Conservation (phyloP, 23 red algal species). For the Gracilaria gracilis region DNA sequence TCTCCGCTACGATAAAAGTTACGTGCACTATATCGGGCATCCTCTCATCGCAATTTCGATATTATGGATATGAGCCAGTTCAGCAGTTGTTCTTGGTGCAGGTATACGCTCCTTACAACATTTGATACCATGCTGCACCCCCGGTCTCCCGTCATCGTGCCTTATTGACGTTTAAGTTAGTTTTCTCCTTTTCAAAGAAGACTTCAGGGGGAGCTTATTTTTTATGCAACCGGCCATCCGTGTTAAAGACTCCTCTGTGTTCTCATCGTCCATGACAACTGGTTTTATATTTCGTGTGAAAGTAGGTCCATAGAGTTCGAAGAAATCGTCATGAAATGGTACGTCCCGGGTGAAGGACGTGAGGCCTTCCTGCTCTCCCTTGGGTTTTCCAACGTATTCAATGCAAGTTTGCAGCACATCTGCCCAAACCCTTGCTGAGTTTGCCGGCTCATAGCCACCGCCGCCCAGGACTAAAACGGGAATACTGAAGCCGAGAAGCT, state of each 20-base stretch:
- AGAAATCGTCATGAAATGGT: constrained; percentile 38
- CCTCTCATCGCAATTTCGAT: neutral
- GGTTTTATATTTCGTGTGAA: constrained; percentile 40
- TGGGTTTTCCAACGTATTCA: neutral
- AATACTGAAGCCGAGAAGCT: constrained; percentile 14
- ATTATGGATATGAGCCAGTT: neutral
- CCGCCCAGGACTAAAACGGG: constrained; percentile 49
- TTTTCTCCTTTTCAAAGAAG: neutral
- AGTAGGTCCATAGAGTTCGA: constrained; percentile 41
- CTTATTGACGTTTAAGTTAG: neutral
- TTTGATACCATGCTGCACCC: neutral
- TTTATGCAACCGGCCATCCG: neutral
- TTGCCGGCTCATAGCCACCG: constrained; percentile 20
- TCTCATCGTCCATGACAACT: constrained; percentile 13
- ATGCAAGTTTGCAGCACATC: constrained; percentile 55
- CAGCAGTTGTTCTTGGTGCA: neutral
- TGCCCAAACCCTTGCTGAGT: constrained; percentile 46
- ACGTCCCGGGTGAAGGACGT: constrained; percentile 8
- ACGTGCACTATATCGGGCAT: neutral
- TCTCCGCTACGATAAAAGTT: neutral
- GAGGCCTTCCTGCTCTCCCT: neutral
- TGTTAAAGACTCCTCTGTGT: neutral
- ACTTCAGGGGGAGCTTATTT: neutral
- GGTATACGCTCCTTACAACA: neutral
- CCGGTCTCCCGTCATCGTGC: neutral